These are phyloP conservation scores for Leucocoprinus leucothites DNA, from an alignment of 768 basidiomycete genomes.

Conservation along the genomic window DNA sequence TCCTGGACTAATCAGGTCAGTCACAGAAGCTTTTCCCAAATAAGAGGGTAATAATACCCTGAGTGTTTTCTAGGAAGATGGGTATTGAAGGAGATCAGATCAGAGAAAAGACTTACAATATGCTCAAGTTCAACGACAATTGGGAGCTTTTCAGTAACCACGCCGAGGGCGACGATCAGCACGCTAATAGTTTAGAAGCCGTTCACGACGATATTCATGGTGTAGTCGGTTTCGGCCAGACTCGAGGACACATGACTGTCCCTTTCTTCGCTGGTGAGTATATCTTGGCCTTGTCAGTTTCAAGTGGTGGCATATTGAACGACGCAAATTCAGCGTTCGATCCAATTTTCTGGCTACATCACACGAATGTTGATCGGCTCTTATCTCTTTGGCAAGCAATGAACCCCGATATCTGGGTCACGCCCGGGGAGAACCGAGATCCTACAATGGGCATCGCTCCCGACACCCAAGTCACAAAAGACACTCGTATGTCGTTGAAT, in stretches of 20 bases:
- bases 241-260: constrained; percentile 37
- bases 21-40: background rate
- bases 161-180: constrained; percentile 30
- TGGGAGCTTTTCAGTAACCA: constrained; percentile 50
- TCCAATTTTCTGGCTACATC: constrained; percentile 54
- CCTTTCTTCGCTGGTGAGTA: constrained; percentile 36
- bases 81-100: constrained; percentile 21
- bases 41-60: constrained; percentile 12
- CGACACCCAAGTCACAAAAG: constrained; percentile 22
- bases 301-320: background rate
- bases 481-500: constrained; percentile 22
- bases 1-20: constrained; percentile 22
- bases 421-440: constrained; percentile 19
- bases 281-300: background rate
- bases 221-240: constrained; percentile 30
- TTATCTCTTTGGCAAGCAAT: constrained; percentile 49
- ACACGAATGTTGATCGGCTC: constrained; percentile 51
- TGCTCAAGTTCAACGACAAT: constrained; percentile 32
- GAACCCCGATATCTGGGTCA: constrained; percentile 39
- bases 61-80: constrained; percentile 19
- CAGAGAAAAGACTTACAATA: constrained; percentile 31
- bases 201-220: constrained; percentile 49
- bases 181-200: constrained; percentile 45
- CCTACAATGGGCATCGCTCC: constrained; percentile 32
- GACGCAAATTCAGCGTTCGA: constrained; percentile 35